A percentile compares a stretch with the other conserved stretches of the same genome.
These are phyloP conservation scores for Rhodotorula paludigena DNA, from an alignment of 768 basidiomycete genomes.

Conservation along the genomic window DNA sequence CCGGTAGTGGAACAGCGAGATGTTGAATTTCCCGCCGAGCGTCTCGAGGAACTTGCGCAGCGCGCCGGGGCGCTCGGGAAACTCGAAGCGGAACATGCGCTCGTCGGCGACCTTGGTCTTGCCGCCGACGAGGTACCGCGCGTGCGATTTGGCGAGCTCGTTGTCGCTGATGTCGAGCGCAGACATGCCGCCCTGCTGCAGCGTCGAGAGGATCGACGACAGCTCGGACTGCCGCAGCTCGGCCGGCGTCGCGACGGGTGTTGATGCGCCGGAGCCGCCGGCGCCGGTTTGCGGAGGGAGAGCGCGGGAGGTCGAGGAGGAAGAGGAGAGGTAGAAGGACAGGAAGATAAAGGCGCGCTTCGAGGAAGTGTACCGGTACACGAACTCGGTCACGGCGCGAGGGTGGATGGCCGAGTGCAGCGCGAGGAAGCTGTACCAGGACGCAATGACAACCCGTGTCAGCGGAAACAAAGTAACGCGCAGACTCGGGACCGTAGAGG, in stretches of 20 bases:
- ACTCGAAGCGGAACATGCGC: slow-evolving; percentile 88
- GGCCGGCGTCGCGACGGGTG: slow-evolving; percentile 41
- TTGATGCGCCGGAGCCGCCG: slow-evolving; percentile 20
- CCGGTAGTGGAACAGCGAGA: slow-evolving; percentile 93
- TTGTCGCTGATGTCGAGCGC: slow-evolving; percentile 88
- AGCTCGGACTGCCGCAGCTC: slow-evolving; percentile 48
- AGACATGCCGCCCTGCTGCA: slow-evolving; percentile 68
- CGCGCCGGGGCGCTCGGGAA: slow-evolving; percentile 90
- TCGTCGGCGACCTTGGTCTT: slow-evolving; percentile 71
- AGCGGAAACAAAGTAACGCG: neutral
- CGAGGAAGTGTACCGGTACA: slow-evolving; percentile 72
- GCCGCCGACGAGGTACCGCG: slow-evolving; percentile 91
- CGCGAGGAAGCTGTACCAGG: slow-evolving; percentile 66
- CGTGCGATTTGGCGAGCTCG: slow-evolving; percentile 91
- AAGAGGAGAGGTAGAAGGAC: slow-evolving; percentile 72
- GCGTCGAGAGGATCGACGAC: slow-evolving; percentile 56
- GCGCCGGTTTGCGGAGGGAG: slow-evolving; percentile 47
- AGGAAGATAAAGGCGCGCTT: slow-evolving; percentile 77
- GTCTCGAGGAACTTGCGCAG: slow-evolving; percentile 82
- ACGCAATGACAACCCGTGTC: neutral
- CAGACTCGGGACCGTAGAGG: too few species aligned
- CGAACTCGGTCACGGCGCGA: slow-evolving; percentile 88
- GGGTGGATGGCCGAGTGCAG: slow-evolving; percentile 84
- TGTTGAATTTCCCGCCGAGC: slow-evolving; percentile 81
- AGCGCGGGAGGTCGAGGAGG: slow-evolving; percentile 42